These are phyloP conservation scores for Magnolia changhungtana DNA, from an alignment of 164 flowering plant species.

Conservation along the genomic window DNA sequence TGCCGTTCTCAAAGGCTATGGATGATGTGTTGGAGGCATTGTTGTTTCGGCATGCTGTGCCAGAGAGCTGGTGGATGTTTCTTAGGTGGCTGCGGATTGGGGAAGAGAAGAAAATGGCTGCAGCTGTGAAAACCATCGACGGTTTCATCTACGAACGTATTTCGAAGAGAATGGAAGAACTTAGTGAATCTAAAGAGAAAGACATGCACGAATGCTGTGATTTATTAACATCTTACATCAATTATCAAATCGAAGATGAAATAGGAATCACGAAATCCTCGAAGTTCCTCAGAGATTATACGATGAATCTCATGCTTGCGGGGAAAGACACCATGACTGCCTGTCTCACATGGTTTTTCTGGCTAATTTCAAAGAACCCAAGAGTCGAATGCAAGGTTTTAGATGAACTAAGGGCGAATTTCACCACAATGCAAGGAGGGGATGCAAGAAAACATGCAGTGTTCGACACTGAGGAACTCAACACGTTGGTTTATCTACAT, in stretches of 20 bases:
- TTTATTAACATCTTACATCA: slow-evolving; percentile 15
- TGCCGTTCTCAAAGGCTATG: slow-evolving; percentile 24
- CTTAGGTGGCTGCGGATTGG: slow-evolving; percentile 21
- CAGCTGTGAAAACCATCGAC: slow-evolving; percentile 13
- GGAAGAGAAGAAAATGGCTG: slow-evolving; percentile 20
- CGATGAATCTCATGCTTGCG: slow-evolving; percentile 13
- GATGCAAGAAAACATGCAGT: neutral
- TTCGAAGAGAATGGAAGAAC: slow-evolving; percentile 1
- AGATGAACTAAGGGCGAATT: neutral
- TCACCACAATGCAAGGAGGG: neutral
- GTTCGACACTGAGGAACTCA: slow-evolving; percentile 20
- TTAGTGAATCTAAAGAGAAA: neutral
- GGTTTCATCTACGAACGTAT: slow-evolving; percentile 7
- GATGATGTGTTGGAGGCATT: slow-evolving; percentile 22
- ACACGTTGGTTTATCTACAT: slow-evolving; percentile 28
- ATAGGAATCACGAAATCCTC: neutral
- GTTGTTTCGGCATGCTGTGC: slow-evolving; percentile 19
- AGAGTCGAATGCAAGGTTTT: neutral
- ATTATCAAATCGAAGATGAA: neutral
- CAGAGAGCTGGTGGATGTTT: slow-evolving; percentile 24
- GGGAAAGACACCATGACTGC: slow-evolving; percentile 10
- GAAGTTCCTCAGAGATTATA: slow-evolving; percentile 11
- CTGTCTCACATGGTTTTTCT: slow-evolving; percentile 19
- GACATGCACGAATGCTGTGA: neutral
- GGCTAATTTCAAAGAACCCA: slow-evolving; percentile 10